Percentiles rank a stretch among this genome's conserved stretches.
Evolutionary conservation across 148 eudicot species (phyloP).

Genomic region (Limonium bicolor): DNA sequence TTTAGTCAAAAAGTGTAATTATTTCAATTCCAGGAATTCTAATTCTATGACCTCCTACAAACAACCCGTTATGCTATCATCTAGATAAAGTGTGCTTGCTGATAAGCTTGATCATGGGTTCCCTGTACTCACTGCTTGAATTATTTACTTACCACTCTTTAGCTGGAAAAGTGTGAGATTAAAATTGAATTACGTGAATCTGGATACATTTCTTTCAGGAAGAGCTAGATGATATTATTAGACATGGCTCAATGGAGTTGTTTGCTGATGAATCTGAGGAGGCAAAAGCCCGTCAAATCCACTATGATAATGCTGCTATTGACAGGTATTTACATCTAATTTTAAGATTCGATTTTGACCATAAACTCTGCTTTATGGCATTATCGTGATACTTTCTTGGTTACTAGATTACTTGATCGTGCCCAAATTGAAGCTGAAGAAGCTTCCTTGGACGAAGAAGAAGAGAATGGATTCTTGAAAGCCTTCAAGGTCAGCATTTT

Average conservation of each 20-base stretch:
- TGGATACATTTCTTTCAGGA: slow-evolving; percentile 36
- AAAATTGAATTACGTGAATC: not conserved
- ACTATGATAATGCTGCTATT: slow-evolving; percentile 92
- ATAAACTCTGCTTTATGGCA: too few relatives aligned
- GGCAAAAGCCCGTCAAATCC: slow-evolving; percentile 90
- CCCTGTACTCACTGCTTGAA: too few relatives aligned
- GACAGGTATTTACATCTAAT: too few relatives aligned
- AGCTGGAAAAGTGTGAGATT: too few relatives aligned
- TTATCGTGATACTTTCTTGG: not conserved
- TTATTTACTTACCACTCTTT: too few relatives aligned
- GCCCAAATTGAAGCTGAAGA: slow-evolving; percentile 83
- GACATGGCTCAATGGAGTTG: slow-evolving; percentile 91
- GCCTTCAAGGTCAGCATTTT: slow-evolving; percentile 99
- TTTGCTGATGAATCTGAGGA: slow-evolving; percentile 94
- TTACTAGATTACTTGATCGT: slow-evolving; percentile 69
- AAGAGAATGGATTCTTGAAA: slow-evolving; percentile 74
- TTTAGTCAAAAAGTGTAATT: too few relatives aligned
- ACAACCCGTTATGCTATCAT: too few relatives aligned
- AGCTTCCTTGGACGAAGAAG: slow-evolving; percentile 64
- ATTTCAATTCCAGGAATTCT: too few relatives aligned
- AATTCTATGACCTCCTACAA: too few relatives aligned
- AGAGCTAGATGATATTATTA: slow-evolving; percentile 93
- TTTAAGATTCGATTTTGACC: too few relatives aligned
- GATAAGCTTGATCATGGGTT: too few relatives aligned
- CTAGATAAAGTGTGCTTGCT: too few relatives aligned